A percentile compares a stretch with the other conserved stretches of the same genome.
phyloP scores from a whole-genome alignment of 1,284 basidiomycete species.

The Neotropicomus parvogracilis region DNA sequence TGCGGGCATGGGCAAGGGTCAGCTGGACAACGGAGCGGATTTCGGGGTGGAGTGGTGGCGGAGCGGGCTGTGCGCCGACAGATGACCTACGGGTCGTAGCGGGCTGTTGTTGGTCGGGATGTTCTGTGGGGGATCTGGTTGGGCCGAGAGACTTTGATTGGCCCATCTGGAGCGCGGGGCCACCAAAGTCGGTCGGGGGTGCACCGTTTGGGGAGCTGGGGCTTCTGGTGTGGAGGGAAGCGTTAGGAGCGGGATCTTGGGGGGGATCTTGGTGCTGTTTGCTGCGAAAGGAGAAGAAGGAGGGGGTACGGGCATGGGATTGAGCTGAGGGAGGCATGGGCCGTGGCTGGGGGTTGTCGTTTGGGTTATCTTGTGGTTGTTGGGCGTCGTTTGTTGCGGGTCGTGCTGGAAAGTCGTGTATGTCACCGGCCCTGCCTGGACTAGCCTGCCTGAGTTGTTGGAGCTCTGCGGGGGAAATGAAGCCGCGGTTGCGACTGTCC shows the following conservation, averaged over 20 bases:
- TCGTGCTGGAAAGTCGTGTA: slow-evolving; percentile 36
- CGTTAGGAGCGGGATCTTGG: slow-evolving; percentile 14
- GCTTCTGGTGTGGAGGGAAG: slow-evolving; percentile 9
- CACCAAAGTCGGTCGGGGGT: slow-evolving; percentile 19
- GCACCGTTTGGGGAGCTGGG: slow-evolving; percentile 13
- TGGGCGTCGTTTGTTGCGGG: slow-evolving; percentile 15
- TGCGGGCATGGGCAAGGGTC: slow-evolving; percentile 67
- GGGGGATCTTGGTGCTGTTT: slow-evolving; percentile 22
- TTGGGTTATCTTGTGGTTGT: slow-evolving; percentile 19
- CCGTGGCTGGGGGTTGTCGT: slow-evolving; percentile 25
- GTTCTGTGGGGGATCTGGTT: slow-evolving; percentile 21
- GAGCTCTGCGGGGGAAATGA: slow-evolving; percentile 48
- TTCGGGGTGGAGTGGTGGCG: slow-evolving; percentile 64
- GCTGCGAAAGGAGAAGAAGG: slow-evolving; percentile 44
- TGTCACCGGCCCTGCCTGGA: slow-evolving; percentile 28
- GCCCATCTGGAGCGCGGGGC: slow-evolving; percentile 29
- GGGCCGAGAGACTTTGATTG: slow-evolving; percentile 34
- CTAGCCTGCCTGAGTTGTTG: slow-evolving; percentile 41
- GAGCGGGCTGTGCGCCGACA: slow-evolving; percentile 17
- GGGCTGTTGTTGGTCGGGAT: slow-evolving; percentile 12
- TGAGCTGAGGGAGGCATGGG: slow-evolving; percentile 25
- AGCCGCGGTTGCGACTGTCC: slow-evolving; percentile 48
- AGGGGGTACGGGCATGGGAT: slow-evolving; percentile 35
- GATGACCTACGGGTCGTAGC: slow-evolving; percentile 21
- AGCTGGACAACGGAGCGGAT: slow-evolving; percentile 72